Evolutionary conservation across 164 flowering plant species (phyloP), one percentile per base, ranked within the genome.

Genomic region (Stephania yunnanensis): DNA sequence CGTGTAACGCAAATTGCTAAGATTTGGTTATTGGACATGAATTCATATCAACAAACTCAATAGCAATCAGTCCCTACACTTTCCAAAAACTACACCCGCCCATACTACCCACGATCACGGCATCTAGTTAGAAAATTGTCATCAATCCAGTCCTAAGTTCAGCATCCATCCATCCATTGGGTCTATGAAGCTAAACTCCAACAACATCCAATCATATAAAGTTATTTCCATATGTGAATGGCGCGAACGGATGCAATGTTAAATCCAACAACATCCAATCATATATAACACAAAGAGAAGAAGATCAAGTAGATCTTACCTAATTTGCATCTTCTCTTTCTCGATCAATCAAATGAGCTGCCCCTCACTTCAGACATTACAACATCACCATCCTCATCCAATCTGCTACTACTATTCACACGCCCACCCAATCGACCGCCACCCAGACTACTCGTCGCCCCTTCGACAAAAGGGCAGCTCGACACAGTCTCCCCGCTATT

Each of bases 401-500:
- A 64, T 71, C 75, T 61, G 13, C 71, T 58, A 68, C 71, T 29
- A n/a, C 74, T 48, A 12, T 71, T 70, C 11, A 61, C 66, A 19
- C 66, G 66, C 8, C 77, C 74, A n/a, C 76, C 83, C 46, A 53
- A 55, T 25, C 25, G 25, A 46, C 73, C 76, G 7, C 74, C 81
- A 15, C 61, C 80, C 11, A 75, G 64, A 58, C 69, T 30, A 63
- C 74, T 79, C 31, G 65, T 73, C 15, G 69, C 74, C 20, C 78
- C 86, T 74, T 76, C 83, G 22, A 77, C 77, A 36, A 36, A 36
- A 11, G 80, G 84, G 78, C 78, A 79, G 74, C 87, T 84, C n/a
- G 86, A 87, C 42, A 86, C 86, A 67, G 87, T 83, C 83, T 86
- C 88, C 65, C 85, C 87, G 46, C 87, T 83, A 67, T 81, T 83